Base-by-base conservation (phyloP, 2,329 filamentous ascomycete species). In the Epichloe festucae region DNA sequence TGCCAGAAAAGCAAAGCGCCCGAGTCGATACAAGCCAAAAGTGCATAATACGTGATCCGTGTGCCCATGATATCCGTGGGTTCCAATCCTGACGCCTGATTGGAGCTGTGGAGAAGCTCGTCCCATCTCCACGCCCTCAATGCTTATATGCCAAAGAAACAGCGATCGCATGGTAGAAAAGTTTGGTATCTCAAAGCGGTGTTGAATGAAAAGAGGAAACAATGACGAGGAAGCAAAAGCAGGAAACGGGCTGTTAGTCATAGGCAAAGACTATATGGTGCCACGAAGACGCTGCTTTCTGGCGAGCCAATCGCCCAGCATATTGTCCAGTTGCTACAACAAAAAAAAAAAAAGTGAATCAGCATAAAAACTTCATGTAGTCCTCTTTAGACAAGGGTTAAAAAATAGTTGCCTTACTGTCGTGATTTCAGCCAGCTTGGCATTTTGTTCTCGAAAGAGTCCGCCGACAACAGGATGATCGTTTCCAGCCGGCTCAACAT, bases 371-470 rank as follows among this genome's bases (percentile, higher is more conserved):
- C 14, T 39, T n/a, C 6, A 39, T n/a, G 11, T 39, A n/a, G 36
- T 39, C 14, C 36, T 39, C 15, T 8, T 39, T 39, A 39, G 15
- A 39, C 8, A 31, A 31, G 27, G 7, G 14, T n/a, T 2, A 38
- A 38, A 6, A 14, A n/a, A 7, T 2, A n/a, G 5, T n/a, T n/a
- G 6, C 6, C 80, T 73, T 67, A 84, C 81, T 53, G 77, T 85
- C 53, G 88, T 91, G 68, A 98, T 90, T 64, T 93, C 88, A 49
- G 85, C 84, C 63, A 97, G 70, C 63, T 85, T 85, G 58, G 85
- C 87, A 62, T 89, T 90, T 68, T 95, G 88, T 63, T 95, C 87
- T 48, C 82, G 82, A 71, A 94, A 97, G 51, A 97, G 71, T 21
- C 82, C 79, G 14, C 81, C 81, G 48, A 86, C 88, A 44, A 95